Evolutionary conservation across 768 basidiomycete genomes (phyloP).

Genomic region (Jaapia argillacea): DNA sequence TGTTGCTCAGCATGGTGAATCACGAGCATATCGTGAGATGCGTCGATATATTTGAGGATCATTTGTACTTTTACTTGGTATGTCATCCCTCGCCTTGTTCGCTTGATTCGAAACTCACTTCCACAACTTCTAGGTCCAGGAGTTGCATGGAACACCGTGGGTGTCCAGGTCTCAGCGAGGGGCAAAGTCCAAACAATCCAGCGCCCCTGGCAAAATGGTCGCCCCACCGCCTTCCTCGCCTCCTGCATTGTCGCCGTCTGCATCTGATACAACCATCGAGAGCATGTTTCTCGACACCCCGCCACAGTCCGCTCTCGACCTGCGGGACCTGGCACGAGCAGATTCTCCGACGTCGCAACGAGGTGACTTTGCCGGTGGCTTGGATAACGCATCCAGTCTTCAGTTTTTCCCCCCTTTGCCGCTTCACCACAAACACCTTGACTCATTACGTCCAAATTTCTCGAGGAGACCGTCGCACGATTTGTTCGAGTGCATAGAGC

Average conservation of each 20-base stretch:
- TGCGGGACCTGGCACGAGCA: background rate
- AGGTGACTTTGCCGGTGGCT: too few species aligned
- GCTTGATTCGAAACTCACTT: constrained; percentile 1
- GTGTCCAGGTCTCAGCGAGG: constrained; percentile 31
- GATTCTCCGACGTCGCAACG: too few species aligned
- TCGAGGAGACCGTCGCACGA: constrained; percentile 79
- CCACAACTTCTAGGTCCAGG: constrained; percentile 70
- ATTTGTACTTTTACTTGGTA: constrained; percentile 80
- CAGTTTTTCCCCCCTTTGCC: background rate
- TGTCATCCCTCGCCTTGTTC: constrained; percentile 15
- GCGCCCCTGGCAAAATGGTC: constrained; percentile 10
- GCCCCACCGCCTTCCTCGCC: constrained; percentile 6
- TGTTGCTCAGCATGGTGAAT: constrained; percentile 60
- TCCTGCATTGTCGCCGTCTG: constrained; percentile 10
- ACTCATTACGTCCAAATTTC: constrained; percentile 15
- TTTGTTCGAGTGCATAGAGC: constrained; percentile 93
- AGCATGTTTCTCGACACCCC: constrained; percentile 5
- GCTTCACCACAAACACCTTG: background rate
- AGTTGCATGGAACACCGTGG: constrained; percentile 92
- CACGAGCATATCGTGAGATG: constrained; percentile 81
- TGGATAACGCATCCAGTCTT: too few species aligned
- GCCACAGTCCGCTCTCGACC: constrained; percentile 6
- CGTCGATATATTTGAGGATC: constrained; percentile 79
- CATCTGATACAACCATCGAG: constrained; percentile 5
- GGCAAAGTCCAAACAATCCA: constrained; percentile 13